Evolutionary conservation across 2,329 filamentous ascomycete species (phyloP).

Genomic region (Colletotrichum eremochloae): DNA sequence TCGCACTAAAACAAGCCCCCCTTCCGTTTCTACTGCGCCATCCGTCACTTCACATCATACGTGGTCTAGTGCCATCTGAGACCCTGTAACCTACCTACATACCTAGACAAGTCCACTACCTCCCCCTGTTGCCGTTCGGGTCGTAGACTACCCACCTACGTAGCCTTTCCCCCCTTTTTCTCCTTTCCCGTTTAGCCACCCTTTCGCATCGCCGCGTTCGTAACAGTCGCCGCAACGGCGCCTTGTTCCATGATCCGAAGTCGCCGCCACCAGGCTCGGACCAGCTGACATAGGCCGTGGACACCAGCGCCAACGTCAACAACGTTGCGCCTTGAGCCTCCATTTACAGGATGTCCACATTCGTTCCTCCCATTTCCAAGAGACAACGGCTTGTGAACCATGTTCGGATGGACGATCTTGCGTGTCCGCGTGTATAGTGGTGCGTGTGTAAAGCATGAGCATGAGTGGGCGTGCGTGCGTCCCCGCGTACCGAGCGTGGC

Average conservation of each 20-base stretch:
- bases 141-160: constrained; percentile 17
- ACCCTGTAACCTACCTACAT: constrained; percentile 12
- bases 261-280: constrained; percentile 19
- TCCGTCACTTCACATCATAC: constrained; percentile 22
- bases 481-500: constrained; percentile 35
- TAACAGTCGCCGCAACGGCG: constrained; percentile 37
- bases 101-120: constrained; percentile 6
- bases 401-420: not conserved
- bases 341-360: constrained; percentile 12
- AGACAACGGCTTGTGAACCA: not conserved
- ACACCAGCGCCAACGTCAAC: constrained; percentile 11
- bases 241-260: constrained; percentile 17
- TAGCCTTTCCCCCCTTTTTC: not conserved
- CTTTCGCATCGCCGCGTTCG: constrained; percentile 26
- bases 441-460: not conserved
- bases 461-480: constrained; percentile 10
- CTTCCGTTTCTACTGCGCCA: constrained; percentile 24
- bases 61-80: constrained; percentile 23
- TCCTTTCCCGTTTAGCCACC: constrained; percentile 11
- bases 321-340: constrained; percentile 32
- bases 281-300: constrained; percentile 21
- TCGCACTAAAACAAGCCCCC: constrained; percentile 12
- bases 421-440: constrained; percentile 15
- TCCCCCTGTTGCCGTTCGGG: not conserved
- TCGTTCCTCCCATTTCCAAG: not conserved